Percentiles rank a stretch among this genome's conserved stretches.
Conservation (phyloP, 1,284 basidiomycete genomes). For the Tilletia caries region DNA sequence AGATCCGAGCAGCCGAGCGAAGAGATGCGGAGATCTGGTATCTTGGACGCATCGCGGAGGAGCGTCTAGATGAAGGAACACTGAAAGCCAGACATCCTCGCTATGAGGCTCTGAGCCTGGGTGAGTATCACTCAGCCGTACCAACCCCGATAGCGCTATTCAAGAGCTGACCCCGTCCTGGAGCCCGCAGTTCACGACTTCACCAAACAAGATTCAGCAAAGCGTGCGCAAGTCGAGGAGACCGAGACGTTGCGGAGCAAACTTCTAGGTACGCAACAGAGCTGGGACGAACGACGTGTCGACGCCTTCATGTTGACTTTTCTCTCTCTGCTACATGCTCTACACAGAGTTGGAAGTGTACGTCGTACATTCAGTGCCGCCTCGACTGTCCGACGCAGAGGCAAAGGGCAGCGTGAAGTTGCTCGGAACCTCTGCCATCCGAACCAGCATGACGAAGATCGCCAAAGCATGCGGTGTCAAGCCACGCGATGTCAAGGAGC, state of each 20-base stretch:
- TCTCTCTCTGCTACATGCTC: no score
- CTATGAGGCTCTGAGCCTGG: not conserved
- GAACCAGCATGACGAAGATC: slow-evolving; percentile 11
- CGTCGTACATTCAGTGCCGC: not conserved
- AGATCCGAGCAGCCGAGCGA: slow-evolving; percentile 72
- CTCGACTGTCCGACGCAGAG: not conserved
- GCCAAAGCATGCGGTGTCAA: slow-evolving; percentile 12
- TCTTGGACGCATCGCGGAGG: slow-evolving; percentile 58
- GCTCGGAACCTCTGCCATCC: slow-evolving; percentile 9
- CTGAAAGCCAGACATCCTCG: not conserved
- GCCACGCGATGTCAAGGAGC: slow-evolving; percentile 10
- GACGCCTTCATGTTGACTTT: no score
- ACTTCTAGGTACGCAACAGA: slow-evolving; percentile 14
- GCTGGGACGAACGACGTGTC: no score
- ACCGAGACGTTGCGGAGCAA: slow-evolving; percentile 7
- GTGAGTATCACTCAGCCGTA: not conserved
- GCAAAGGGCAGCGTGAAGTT: not conserved
- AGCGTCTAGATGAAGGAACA: not conserved
- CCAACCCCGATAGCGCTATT: no score
- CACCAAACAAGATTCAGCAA: slow-evolving; percentile 1
- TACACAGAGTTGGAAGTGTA: not conserved
- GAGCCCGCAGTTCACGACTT: not conserved
- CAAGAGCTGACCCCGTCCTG: no score
- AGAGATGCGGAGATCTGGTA: slow-evolving; percentile 84
- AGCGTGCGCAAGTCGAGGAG: slow-evolving; percentile 8